Evolutionary conservation across 2,329 filamentous ascomycete genomes (phyloP), one percentile per base, ranked within the genome.

Genomic region (Gremmenia infestans): DNA sequence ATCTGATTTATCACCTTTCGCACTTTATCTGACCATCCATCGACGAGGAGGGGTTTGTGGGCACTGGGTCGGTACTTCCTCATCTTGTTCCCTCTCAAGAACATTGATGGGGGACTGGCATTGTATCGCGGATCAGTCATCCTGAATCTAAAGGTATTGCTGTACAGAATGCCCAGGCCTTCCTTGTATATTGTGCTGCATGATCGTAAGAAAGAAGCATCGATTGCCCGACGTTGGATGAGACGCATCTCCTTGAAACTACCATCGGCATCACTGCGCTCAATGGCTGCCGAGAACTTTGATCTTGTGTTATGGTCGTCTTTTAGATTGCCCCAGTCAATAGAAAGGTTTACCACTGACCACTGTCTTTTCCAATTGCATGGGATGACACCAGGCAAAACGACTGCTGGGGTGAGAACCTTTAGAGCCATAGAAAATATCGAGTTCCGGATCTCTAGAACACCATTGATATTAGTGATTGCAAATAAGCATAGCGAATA

Each of bases 121-220:
- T 45, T 17, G 19, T 17, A 45, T 17, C 42, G n/a, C 11, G n/a
- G n/a, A 45, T 45, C 19, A 5, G n/a, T 9, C 53, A 54, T 50
- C 3, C 22, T 14, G 39, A 54, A 54, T 12, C 9, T 5, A 5
- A 54, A 54, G n/a, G 8, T 45, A 25, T 50, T 50, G 35, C 39
- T 25, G 35, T 54, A 54, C 5, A 54, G 19, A 8, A 50, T 28
- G 8, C 15, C 8, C 2, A n/a, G 23, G 1, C 47, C 23, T 9
- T 15, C n/a, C 14, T 36, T n/a, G 39, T 37, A 45, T n/a, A 50
- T 12, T 14, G 5, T 8, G 22, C 35, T 54, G 19, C 37, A 50
- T 14, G 53, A 23, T 35, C 53, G 52, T 22, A 50, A n/a, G 35
- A 43, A 45, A 19, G 43, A 52, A 2, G 50, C 50, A 35, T 59